These are phyloP conservation scores for Panicum virgatum DNA, from an alignment of 202 grass and related monocot genomes.

Conservation along the genomic window DNA sequence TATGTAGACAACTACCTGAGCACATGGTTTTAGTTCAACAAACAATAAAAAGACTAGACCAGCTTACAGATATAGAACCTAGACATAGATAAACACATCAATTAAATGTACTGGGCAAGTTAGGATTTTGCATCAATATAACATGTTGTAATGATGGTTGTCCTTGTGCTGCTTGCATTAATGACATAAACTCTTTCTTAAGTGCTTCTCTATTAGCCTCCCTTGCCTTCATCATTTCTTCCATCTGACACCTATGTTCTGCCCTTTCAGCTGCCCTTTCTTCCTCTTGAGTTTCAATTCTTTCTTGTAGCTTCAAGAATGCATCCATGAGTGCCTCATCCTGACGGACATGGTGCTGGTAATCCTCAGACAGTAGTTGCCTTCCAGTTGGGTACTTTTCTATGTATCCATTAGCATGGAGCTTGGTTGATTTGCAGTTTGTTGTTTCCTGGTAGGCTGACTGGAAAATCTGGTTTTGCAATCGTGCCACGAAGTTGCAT, in stretches of 20 bases:
- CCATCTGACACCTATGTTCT: background rate
- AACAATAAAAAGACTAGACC: too few species aligned
- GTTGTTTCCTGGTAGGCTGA: background rate
- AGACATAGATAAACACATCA: background rate
- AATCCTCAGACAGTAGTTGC: too few species aligned
- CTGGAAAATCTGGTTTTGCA: background rate
- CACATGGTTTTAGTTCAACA: too few species aligned
- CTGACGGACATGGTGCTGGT: background rate
- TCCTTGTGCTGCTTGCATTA: background rate
- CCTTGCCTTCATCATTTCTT: background rate
- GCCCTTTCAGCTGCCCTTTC: background rate
- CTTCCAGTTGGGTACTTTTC: background rate
- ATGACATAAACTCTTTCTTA: background rate
- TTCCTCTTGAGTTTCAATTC: background rate
- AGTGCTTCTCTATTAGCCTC: background rate
- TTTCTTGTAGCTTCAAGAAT: background rate
- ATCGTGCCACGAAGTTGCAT: too few species aligned
- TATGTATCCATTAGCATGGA: background rate
- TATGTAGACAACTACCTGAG: background rate
- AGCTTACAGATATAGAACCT: background rate
- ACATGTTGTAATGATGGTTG: background rate
- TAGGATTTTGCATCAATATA: background rate
- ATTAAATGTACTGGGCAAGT: background rate
- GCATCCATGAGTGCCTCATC: background rate
- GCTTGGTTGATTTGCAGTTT: background rate